phyloP scores from a whole-genome alignment of 176 grass and related monocot genomes.

The Calamus simplicifolius region DNA sequence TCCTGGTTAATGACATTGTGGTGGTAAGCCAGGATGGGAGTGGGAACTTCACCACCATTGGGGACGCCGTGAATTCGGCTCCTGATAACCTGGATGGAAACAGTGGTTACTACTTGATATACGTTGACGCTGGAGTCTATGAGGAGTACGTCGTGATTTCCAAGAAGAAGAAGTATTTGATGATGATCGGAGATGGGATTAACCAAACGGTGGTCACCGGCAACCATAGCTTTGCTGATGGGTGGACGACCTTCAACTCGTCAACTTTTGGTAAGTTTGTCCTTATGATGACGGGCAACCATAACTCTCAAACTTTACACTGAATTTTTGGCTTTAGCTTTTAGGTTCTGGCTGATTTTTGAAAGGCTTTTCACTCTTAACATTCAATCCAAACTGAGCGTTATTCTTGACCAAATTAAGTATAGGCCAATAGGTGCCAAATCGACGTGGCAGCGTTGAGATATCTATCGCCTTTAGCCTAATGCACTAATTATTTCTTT shows the following conservation, averaged over 20 bases:
- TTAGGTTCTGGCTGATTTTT: too few species aligned
- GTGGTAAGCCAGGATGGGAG: slow-evolving; percentile 51
- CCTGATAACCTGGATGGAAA: slow-evolving; percentile 51
- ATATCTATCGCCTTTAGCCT: too few species aligned
- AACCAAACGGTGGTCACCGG: slow-evolving; percentile 71
- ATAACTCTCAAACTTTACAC: too few species aligned
- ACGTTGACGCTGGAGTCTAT: slow-evolving; percentile 66
- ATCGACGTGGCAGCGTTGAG: too few species aligned
- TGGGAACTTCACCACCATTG: slow-evolving; percentile 50
- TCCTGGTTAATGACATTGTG: slow-evolving; percentile 33
- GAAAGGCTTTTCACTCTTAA: too few species aligned
- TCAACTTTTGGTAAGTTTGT: slow-evolving; percentile 62
- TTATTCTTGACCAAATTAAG: too few species aligned
- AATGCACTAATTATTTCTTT: too few species aligned
- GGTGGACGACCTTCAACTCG: slow-evolving; percentile 81
- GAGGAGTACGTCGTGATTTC: slow-evolving; percentile 72
- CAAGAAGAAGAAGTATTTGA: slow-evolving; percentile 58
- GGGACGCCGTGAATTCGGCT: slow-evolving; percentile 51
- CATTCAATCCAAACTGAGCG: too few species aligned
- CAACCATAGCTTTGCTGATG: slow-evolving; percentile 49
- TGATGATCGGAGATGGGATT: slow-evolving; percentile 85
- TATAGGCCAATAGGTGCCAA: too few species aligned
- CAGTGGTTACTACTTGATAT: slow-evolving; percentile 64
- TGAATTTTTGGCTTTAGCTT: too few species aligned
- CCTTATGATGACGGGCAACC: too few species aligned